Evolutionary conservation across 2,329 filamentous ascomycete species (phyloP).

Genomic region (Cercospora sp.): DNA sequence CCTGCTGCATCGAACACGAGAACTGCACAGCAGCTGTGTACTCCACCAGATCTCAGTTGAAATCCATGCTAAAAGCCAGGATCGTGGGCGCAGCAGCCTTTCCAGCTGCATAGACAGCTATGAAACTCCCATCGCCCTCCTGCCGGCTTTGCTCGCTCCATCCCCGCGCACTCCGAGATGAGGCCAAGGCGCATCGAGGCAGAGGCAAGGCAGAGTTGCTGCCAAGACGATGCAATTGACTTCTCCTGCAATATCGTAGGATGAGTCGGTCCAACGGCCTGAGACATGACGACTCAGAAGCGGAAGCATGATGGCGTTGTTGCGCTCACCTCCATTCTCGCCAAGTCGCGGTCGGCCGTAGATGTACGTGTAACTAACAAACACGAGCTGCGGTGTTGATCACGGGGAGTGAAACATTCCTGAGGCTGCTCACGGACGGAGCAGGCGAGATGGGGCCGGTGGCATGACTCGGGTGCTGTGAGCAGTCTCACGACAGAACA

Average conservation of each 20-base stretch:
- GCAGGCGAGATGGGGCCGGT: neutral
- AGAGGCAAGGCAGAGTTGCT: neutral
- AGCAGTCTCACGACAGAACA: constrained; percentile 3
- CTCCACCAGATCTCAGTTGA: neutral
- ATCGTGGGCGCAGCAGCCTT: neutral
- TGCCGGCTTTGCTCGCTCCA: neutral
- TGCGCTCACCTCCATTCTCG: constrained; percentile 5
- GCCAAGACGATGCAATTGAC: neutral
- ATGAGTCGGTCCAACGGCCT: neutral
- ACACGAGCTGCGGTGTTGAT: constrained; percentile 8
- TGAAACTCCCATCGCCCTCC: neutral
- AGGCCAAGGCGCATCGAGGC: constrained; percentile 1
- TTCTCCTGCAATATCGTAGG: neutral
- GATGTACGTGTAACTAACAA: neutral
- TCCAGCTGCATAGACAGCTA: neutral
- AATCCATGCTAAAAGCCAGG: neutral
- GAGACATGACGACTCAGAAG: constrained; percentile 8
- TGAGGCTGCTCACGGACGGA: neutral
- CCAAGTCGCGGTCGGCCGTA: neutral
- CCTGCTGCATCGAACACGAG: neutral
- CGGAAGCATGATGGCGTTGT: neutral
- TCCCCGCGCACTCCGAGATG: constrained; percentile 4
- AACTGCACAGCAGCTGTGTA: neutral
- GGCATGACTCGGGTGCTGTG: constrained; percentile 1
- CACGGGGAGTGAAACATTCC: constrained; percentile 13